These are phyloP conservation scores for Neospora caninum DNA, from an alignment of 169 alveolate genomes.

Conservation along the genomic window DNA sequence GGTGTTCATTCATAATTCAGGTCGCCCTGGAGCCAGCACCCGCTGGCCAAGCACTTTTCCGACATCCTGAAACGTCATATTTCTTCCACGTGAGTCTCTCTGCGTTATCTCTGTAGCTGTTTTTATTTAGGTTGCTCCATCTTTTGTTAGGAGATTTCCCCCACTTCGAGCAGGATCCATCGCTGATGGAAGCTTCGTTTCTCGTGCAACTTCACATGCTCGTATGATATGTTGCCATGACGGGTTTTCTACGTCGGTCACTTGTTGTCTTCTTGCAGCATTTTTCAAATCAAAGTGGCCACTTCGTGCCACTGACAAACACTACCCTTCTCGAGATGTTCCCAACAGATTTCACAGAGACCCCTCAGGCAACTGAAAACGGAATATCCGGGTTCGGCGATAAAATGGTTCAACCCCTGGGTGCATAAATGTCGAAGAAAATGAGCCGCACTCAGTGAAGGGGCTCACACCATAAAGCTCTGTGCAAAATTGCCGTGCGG, in stretches of 20 bases:
- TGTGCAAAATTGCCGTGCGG: background rate
- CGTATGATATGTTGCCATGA: background rate
- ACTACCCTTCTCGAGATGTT: background rate
- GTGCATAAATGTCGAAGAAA: background rate
- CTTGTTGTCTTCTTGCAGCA: background rate
- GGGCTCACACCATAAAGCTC: background rate
- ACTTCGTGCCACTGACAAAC: background rate
- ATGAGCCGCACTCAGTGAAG: background rate
- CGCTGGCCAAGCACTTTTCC: slow-evolving; percentile 2
- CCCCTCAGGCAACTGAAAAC: background rate
- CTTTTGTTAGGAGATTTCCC: no score
- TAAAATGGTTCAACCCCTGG: background rate
- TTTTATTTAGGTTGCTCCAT: no score
- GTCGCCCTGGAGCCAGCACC: background rate
- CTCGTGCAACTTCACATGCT: background rate
- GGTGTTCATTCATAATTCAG: background rate
- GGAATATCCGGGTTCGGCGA: background rate
- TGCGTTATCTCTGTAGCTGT: no score
- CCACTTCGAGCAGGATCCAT: no score
- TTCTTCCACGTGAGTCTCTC: slow-evolving; percentile 23
- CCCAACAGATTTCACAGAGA: background rate
- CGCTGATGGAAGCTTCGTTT: background rate
- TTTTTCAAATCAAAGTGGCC: slow-evolving; percentile 9
- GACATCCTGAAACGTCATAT: background rate
- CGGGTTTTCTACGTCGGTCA: background rate